These are phyloP conservation scores for Abrus pulchellus DNA, from an alignment of 306 rosid genomes.

Conservation along the genomic window DNA sequence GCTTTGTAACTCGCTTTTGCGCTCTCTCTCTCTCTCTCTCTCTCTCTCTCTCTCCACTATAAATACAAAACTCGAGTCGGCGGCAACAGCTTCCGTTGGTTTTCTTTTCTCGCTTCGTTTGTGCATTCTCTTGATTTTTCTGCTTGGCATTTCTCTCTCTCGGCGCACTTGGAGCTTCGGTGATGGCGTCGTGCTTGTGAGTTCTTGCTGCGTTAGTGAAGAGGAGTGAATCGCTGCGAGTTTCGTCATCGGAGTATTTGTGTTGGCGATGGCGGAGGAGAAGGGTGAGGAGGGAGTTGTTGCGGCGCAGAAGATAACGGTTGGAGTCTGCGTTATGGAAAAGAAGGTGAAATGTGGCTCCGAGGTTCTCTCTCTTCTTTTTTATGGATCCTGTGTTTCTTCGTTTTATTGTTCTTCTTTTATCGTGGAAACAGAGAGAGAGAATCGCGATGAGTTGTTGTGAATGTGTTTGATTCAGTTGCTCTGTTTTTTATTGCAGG, in stretches of 20 bases:
- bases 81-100: constrained; percentile 17
- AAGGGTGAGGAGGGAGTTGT: constrained; percentile 43
- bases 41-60: neutral
- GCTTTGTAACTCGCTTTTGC: constrained; percentile 5
- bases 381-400: constrained; percentile 44
- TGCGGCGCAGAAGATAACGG: constrained; percentile 59
- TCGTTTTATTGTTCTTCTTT: constrained; percentile 22
- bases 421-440: constrained; percentile 42
- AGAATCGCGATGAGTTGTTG: constrained; percentile 18
- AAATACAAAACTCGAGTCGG: constrained; percentile 38
- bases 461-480: constrained; percentile 43
- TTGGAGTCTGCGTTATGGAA: constrained; percentile 99
- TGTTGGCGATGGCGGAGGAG: constrained; percentile 35
- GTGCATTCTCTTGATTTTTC: constrained; percentile 33
- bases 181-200: neutral
- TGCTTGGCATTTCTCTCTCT: constrained; percentile 34
- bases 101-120: constrained; percentile 14
- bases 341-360: constrained; percentile 99
- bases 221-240: constrained; percentile 24
- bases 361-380: constrained; percentile 64
- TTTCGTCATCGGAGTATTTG: constrained; percentile 15
- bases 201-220: neutral
- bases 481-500: constrained; percentile 61
- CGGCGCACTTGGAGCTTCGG: neutral
- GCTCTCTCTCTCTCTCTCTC: constrained; percentile 24